Percentiles rank a stretch among this genome's conserved stretches.
These are phyloP conservation scores for Solanum rostratum DNA, from an alignment of 257 asterid genomes.

Conservation along the genomic window DNA sequence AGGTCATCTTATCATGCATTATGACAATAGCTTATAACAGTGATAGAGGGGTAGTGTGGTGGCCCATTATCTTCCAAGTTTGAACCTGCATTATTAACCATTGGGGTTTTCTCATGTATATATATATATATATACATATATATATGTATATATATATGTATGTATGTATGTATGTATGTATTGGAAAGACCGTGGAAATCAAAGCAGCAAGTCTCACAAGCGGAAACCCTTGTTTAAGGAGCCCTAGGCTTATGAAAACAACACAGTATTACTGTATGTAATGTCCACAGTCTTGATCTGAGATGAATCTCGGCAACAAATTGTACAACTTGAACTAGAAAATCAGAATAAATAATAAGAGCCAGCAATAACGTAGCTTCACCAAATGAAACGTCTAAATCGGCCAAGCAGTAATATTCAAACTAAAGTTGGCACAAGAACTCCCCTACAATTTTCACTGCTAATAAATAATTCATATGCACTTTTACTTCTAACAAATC, in stretches of 20 bases:
- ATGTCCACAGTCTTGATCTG: neutral
- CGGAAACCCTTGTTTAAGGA: neutral
- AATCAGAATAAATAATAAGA: neutral
- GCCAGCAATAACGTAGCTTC: neutral
- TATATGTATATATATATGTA: too few relatives aligned
- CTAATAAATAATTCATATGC: neutral
- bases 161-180: too few relatives aligned
- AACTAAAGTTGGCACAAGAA: neutral
- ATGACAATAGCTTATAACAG: neutral
- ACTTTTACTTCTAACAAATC: neutral
- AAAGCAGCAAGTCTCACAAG: neutral
- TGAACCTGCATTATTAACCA: neutral
- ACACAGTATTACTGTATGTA: neutral
- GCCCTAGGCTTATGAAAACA: neutral
- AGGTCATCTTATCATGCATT: neutral
- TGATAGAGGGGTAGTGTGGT: neutral
- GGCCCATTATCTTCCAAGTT: neutral
- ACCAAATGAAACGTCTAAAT: neutral
- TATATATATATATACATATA: too few relatives aligned
- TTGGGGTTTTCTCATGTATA: neutral
- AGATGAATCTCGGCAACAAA: neutral
- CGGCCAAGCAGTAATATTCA: neutral
- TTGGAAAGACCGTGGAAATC: neutral
- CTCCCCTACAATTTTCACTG: neutral
- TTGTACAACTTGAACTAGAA: neutral